Evolutionary conservation across 805 yeast species (phyloP).

Genomic region (Kurtzmaniella fragi): DNA sequence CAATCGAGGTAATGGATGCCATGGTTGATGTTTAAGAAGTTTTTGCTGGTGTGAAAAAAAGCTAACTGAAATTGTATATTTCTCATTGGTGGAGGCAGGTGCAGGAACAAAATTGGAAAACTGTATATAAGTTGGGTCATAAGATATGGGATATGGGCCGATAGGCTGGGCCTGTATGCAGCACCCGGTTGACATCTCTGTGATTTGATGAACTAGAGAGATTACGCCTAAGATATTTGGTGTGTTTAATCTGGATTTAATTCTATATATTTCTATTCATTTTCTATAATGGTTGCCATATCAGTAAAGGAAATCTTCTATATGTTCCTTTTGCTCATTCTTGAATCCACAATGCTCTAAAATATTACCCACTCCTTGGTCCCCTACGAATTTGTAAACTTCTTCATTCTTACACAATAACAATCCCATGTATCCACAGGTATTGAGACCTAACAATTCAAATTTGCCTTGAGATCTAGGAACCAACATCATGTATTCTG

Average conservation of each 20-base stretch:
- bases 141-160: too few relatives aligned
- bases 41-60: slow-evolving; percentile 2
- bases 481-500: slow-evolving; percentile 78
- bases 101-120: too few relatives aligned
- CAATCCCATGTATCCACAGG: slow-evolving; percentile 78
- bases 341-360: slow-evolving; percentile 65
- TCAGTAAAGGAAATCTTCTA: slow-evolving; percentile 63
- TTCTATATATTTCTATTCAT: too few relatives aligned
- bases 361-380: slow-evolving; percentile 47
- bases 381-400: slow-evolving; percentile 40
- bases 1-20: slow-evolving; percentile 65
- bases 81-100: slow-evolving; percentile 4
- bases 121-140: background rate
- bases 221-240: too few relatives aligned
- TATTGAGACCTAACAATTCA: slow-evolving; percentile 59
- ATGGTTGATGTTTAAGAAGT: slow-evolving; percentile 19
- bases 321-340: slow-evolving; percentile 48
- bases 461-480: slow-evolving; percentile 65
- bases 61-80: slow-evolving; percentile 1
- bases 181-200: too few relatives aligned
- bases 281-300: slow-evolving; percentile 18
- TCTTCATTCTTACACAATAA: slow-evolving; percentile 68
- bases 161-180: too few relatives aligned
- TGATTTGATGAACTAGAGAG: too few relatives aligned
- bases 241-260: too few relatives aligned